Percentiles rank a stretch among this genome's conserved stretches.
Conservation (phyloP, 2,329 filamentous ascomycete species). For the Sporothrix pallida region DNA sequence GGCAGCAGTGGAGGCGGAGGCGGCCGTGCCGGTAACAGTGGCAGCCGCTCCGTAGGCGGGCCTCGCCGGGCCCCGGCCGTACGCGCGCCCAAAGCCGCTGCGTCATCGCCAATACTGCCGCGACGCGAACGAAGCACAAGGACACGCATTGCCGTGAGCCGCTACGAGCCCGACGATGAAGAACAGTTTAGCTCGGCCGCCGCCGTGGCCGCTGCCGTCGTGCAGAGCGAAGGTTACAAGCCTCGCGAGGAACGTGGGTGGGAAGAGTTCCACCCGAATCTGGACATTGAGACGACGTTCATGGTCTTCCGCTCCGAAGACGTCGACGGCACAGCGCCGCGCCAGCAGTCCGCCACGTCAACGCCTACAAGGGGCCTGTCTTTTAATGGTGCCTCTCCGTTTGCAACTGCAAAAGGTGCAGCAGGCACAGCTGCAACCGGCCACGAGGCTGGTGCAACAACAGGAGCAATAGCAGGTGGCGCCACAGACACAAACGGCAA, state of each 20-base stretch:
- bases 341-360: conserved; percentile 50
- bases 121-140: conserved; percentile 64
- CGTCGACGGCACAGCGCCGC: conserved; percentile 72
- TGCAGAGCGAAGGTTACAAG: conserved; percentile 95
- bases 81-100: conserved; percentile 51
- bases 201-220: conserved; percentile 83
- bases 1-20: conserved; percentile 37
- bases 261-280: conserved; percentile 96
- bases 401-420: conserved; percentile 12
- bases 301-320: conserved; percentile 81
- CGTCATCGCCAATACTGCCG: conserved; percentile 54
- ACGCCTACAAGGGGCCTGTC: background rate
- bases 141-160: conserved; percentile 58
- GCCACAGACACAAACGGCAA: conserved; percentile 6
- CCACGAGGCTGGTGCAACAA: background rate
- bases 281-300: conserved; percentile 84
- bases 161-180: conserved; percentile 56
- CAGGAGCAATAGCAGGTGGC: background rate
- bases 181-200: conserved; percentile 87
- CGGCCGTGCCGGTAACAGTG: conserved; percentile 52
- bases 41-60: conserved; percentile 55
- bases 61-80: conserved; percentile 45
- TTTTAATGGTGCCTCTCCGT: background rate
- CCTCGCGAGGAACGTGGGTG: conserved; percentile 94
- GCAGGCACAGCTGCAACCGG: background rate